A percentile compares a stretch with the other conserved stretches of the same genome.
These are phyloP conservation scores for Bryopsis sp. DNA, from an alignment of 139 green algal genomes.

Conservation along the genomic window DNA sequence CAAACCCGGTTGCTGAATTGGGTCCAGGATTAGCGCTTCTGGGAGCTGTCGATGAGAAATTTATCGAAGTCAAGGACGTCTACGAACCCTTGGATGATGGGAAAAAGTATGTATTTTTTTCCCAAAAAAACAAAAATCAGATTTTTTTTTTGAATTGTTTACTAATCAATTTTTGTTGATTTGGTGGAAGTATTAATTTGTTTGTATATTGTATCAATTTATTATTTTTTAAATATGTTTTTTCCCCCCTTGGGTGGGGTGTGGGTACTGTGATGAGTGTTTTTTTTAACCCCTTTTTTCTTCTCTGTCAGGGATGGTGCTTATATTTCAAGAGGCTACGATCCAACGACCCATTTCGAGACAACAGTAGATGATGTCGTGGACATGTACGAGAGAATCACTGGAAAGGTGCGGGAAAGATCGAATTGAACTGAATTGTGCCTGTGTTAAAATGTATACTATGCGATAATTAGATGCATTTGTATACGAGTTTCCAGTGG, in stretches of 20 bases:
- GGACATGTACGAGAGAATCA: conserved; percentile 92
- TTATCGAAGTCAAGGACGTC: conserved; percentile 76
- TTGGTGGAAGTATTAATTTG: no score
- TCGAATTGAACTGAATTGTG: background rate
- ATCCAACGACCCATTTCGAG: conserved; percentile 97
- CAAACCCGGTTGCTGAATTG: conserved; percentile 52
- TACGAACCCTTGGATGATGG: conserved; percentile 70
- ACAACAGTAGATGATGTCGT: conserved; percentile 93
- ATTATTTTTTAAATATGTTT: no score
- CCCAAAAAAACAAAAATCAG: no score
- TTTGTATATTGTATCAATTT: no score
- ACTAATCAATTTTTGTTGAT: no score
- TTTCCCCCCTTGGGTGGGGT: background rate
- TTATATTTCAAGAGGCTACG: conserved; percentile 91
- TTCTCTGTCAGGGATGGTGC: conserved; percentile 45
- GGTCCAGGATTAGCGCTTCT: conserved; percentile 76
- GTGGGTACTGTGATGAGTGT: background rate
- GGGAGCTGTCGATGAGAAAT: conserved; percentile 87
- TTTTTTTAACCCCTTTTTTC: background rate
- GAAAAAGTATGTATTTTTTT: no score
- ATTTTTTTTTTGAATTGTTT: no score
- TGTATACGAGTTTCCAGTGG: background rate
- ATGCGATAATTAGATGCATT: background rate
- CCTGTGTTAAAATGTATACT: background rate
- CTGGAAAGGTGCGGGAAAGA: conserved; percentile 45